Conservation (phyloP, 345 rosid species). For the Eucalyptus virginea region DNA sequence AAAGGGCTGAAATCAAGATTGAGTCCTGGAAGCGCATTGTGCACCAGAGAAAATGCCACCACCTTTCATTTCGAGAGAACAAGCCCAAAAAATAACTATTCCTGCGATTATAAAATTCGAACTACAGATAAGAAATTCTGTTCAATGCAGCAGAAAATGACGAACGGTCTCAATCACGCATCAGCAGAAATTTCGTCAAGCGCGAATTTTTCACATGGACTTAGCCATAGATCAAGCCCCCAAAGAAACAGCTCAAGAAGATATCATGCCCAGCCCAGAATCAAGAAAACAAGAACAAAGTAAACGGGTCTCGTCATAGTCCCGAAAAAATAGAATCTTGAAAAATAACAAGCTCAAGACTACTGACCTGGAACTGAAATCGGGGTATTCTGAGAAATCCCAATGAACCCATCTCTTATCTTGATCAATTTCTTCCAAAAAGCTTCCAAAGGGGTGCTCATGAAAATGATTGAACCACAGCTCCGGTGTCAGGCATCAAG, state of each 20-base stretch:
- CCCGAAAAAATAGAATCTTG: background rate
- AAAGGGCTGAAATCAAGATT: background rate
- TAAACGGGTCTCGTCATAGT: background rate
- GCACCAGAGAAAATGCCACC: background rate
- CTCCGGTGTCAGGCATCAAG: slow-evolving; percentile 43
- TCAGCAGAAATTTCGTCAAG: background rate
- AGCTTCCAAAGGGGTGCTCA: background rate
- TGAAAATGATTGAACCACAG: background rate
- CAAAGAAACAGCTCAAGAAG: background rate
- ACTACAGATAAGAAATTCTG: background rate
- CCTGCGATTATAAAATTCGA: background rate
- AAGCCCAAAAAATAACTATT: background rate
- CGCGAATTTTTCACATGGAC: background rate
- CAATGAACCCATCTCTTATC: background rate
- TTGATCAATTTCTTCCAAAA: background rate
- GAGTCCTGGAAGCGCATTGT: background rate
- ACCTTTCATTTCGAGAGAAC: background rate
- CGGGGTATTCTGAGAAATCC: background rate
- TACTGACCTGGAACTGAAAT: background rate
- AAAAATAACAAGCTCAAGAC: background rate
- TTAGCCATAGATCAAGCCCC: background rate
- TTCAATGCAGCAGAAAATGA: background rate
- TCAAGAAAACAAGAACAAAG: background rate
- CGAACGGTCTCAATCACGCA: background rate
- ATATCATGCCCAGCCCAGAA: background rate